phyloP scores from a whole-genome alignment of 2,329 filamentous ascomycete species.

The Aspergillus sojae region DNA sequence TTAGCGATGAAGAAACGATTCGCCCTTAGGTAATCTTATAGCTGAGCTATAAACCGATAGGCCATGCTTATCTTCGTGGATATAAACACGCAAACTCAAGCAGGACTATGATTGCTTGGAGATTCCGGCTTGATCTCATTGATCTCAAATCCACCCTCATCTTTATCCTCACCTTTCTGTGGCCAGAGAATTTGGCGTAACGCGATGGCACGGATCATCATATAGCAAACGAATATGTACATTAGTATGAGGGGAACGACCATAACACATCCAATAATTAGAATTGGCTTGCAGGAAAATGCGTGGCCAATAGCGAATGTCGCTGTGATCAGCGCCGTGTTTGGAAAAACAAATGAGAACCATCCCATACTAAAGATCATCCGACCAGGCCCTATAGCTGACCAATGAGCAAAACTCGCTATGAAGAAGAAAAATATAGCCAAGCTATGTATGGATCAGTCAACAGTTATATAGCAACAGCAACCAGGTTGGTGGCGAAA shows the following conservation, averaged over 20 bases:
- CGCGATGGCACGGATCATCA: slow-evolving; percentile 71
- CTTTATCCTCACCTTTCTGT: slow-evolving; percentile 67
- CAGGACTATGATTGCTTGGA: slow-evolving; percentile 18
- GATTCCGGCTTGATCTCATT: slow-evolving; percentile 30
- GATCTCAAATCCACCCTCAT: slow-evolving; percentile 61
- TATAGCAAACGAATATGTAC: slow-evolving; percentile 69
- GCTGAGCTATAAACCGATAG: neutral
- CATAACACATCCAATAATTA: slow-evolving; percentile 69
- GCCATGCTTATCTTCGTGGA: neutral
- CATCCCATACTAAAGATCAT: slow-evolving; percentile 83
- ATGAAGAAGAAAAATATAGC: slow-evolving; percentile 84
- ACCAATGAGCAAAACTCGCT: slow-evolving; percentile 74
- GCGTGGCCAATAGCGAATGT: slow-evolving; percentile 71
- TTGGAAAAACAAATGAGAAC: slow-evolving; percentile 82
- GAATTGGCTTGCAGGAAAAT: slow-evolving; percentile 61
- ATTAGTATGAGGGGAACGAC: slow-evolving; percentile 65
- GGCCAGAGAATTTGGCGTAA: slow-evolving; percentile 75
- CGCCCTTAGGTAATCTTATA: neutral
- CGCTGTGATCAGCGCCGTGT: slow-evolving; percentile 72
- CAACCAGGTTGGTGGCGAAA: neutral
- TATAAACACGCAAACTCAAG: slow-evolving; percentile 11
- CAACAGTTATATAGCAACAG: neutral
- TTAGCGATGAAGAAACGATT: neutral
- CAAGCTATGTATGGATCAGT: slow-evolving; percentile 49
- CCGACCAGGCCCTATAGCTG: slow-evolving; percentile 61